phyloP scores from a whole-genome alignment of 306 rosid species.

The Inga laurina region DNA sequence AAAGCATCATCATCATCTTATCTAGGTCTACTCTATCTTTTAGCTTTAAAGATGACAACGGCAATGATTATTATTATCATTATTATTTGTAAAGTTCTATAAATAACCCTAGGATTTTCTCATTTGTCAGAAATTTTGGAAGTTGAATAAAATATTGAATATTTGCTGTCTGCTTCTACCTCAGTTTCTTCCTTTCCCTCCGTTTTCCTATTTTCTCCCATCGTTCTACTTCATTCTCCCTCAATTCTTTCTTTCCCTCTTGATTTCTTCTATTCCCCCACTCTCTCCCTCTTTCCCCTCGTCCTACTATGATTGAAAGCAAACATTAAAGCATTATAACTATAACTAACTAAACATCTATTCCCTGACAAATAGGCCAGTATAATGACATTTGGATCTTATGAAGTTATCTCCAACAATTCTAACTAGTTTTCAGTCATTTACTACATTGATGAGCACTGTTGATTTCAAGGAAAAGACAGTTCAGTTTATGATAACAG shows the following conservation, averaged over 20 bases:
- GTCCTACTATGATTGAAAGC: constrained; percentile 4
- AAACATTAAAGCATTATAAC: background rate
- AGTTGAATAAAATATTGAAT: background rate
- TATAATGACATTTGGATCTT: background rate
- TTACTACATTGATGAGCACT: background rate
- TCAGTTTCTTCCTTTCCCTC: background rate
- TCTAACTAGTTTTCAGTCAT: background rate
- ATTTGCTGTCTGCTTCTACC: background rate
- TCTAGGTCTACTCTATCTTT: background rate
- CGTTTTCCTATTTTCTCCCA: background rate
- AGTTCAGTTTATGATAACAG: background rate
- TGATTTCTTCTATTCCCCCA: background rate
- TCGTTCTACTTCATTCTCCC: background rate
- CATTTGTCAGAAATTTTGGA: background rate
- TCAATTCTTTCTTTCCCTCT: background rate
- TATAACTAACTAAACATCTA: background rate
- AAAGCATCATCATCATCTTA: too few species aligned
- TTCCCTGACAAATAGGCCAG: background rate
- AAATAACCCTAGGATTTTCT: background rate
- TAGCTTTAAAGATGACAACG: background rate
- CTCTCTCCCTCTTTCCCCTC: background rate
- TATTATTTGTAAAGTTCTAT: background rate
- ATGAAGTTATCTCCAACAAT: background rate
- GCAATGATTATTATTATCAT: background rate
- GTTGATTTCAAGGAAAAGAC: background rate